Conservation (phyloP, 306 rosid genomes). For the Trifolium dubium region DNA sequence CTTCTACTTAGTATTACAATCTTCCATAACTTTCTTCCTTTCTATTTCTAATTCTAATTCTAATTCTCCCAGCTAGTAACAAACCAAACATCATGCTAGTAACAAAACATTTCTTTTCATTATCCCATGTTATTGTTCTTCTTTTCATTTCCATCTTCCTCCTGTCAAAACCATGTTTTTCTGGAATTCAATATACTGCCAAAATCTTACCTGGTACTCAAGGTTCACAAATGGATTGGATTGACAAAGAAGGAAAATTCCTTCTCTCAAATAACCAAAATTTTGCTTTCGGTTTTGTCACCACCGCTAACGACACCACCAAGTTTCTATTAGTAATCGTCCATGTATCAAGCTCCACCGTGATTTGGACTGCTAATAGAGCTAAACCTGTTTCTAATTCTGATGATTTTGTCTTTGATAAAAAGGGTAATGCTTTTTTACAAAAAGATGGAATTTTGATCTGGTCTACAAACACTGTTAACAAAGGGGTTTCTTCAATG, state of each 20-base stretch:
- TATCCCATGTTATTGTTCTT: neutral
- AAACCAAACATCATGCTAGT: slow-evolving; percentile 48
- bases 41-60: no score
- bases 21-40: neutral
- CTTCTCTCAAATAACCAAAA: slow-evolving; percentile 52
- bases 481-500: slow-evolving; percentile 63
- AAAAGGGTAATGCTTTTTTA: slow-evolving; percentile 60
- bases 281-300: slow-evolving; percentile 65
- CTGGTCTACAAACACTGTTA: slow-evolving; percentile 67
- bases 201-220: slow-evolving; percentile 49
- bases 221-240: slow-evolving; percentile 74
- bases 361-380: slow-evolving; percentile 81
- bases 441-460: slow-evolving; percentile 51
- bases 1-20: neutral
- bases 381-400: slow-evolving; percentile 68
- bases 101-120: slow-evolving; percentile 6
- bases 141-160: slow-evolving; percentile 23
- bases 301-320: slow-evolving; percentile 55
- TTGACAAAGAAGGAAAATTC: slow-evolving; percentile 64
- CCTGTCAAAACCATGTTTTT: slow-evolving; percentile 46
- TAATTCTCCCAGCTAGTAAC: neutral
- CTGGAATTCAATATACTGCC: slow-evolving; percentile 48
- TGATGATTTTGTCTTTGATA: slow-evolving; percentile 67
- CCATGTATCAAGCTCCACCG: slow-evolving; percentile 42
- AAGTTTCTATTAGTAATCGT: slow-evolving; percentile 56